Evolutionary conservation across 768 basidiomycete genomes (phyloP), one percentile per base, ranked within the genome.

Genomic region (Phaffia australis): DNA sequence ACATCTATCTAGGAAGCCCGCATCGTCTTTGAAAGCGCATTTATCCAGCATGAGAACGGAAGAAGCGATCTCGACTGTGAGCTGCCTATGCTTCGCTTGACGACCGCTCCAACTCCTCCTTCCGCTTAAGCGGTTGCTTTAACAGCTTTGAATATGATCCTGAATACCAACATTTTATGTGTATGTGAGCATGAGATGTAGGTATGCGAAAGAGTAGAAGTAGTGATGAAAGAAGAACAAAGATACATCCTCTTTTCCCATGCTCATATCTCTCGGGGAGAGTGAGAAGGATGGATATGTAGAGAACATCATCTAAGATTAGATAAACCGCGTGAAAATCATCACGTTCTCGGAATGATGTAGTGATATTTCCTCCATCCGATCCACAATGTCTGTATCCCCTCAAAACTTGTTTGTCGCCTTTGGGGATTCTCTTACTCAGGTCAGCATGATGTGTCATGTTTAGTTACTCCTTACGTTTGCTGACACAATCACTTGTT

Each of bases 21-120:
- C 61, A 7, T 57, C 62, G 21, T 55, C 75, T 0, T 78, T 76
- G 64, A 42, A 4, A 42, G 35, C 35, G 35, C 4, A 42, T 61
- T 72, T 68, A 64, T 75, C 75, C 27, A 76, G 72, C 87, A 97
- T 85, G 62, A 97, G 80, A 80, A 97, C 0, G 93, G 93, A 0
- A 87, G 86, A 50, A 95, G 77, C 74, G 92, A 95, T 59, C 85
- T 80, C 48, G 97, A 79, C 55, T 75, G 79, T 76, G 79, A 78
- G 3, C 84, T 81, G 8, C 94, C 94, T 69, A 97, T 95, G 51
- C 86, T 88, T 58, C 94, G 81, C 66, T 91, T 82, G 25, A 97
- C 94, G 60, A 81, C 79, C 21, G 87, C 92, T 7, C 89, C 89
- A 2, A 78, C 86, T 42, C 35, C n/a, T 11, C 92, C 89, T 70